phyloP scores from a whole-genome alignment of 805 yeast species.

The Danielia oregonensis region DNA sequence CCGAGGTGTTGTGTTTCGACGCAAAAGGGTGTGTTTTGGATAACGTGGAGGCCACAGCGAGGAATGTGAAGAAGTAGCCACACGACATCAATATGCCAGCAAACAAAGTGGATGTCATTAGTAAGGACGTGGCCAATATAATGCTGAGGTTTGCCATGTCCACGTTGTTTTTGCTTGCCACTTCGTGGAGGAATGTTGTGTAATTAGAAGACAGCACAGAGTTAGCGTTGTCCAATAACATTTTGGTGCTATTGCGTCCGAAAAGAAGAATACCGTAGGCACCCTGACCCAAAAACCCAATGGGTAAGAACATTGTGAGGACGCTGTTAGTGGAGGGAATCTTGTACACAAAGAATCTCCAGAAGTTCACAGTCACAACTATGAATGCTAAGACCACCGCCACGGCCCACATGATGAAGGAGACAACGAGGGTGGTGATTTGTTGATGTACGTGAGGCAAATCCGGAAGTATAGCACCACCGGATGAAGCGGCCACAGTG shows the following conservation, averaged over 20 bases:
- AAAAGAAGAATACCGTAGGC: conserved; percentile 60
- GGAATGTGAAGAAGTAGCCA: conserved; percentile 50
- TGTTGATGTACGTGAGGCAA: conserved; percentile 44
- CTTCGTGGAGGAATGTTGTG: conserved; percentile 7
- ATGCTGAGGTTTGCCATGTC: conserved; percentile 3
- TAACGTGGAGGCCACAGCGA: conserved; percentile 30
- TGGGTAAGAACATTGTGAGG: conserved; percentile 70
- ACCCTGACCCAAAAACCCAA: conserved; percentile 88
- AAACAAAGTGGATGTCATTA: conserved; percentile 22
- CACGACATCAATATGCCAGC: conserved; percentile 45
- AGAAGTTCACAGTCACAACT: conserved; percentile 52
- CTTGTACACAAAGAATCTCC: conserved; percentile 56
- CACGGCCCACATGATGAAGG: conserved; percentile 63
- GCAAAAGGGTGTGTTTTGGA: conserved; percentile 44
- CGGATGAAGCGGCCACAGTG: conserved; percentile 73
- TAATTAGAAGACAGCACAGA: conserved; percentile 7
- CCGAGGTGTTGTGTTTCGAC: conserved; percentile 20
- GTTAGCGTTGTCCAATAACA: conserved; percentile 14
- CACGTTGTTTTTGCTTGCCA: conserved; percentile 5
- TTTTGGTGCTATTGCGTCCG: conserved; percentile 39
- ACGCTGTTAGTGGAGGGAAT: conserved; percentile 53
- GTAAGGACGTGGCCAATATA: conserved; percentile 9
- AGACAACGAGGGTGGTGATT: conserved; percentile 49
- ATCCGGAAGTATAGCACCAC: conserved; percentile 47
- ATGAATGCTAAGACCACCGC: conserved; percentile 61